phyloP scores from a whole-genome alignment of 257 asterid species.

The Scutellaria baicalensis region DNA sequence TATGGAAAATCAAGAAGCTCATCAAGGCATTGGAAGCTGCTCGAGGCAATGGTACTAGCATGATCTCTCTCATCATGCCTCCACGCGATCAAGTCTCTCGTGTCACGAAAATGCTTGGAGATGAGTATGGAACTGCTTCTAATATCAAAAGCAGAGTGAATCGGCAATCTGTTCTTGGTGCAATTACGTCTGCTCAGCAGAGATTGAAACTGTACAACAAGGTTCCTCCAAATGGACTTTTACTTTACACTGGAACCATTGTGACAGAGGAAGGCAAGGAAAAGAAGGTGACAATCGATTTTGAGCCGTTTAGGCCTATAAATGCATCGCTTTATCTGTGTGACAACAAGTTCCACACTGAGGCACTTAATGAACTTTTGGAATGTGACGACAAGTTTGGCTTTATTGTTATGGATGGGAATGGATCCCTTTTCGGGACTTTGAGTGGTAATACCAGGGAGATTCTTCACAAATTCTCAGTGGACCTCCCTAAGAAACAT shows the following conservation, averaged over 20 bases:
- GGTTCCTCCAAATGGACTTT: conserved; percentile 39
- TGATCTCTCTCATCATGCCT: conserved; percentile 43
- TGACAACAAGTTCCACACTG: neutral
- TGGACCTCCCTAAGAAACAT: conserved; percentile 42
- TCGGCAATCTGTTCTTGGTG: conserved; percentile 42
- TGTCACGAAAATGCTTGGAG: conserved; percentile 41
- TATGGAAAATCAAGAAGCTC: conserved; percentile 40
- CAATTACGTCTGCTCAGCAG: conserved; percentile 40
- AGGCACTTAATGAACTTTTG: neutral
- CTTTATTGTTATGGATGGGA: conserved; percentile 38
- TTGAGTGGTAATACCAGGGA: conserved; percentile 39
- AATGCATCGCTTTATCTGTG: neutral
- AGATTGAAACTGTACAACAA: conserved; percentile 33
- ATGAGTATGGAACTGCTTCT: conserved; percentile 41
- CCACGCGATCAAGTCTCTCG: conserved; percentile 38
- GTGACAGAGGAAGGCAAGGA: conserved; percentile 41
- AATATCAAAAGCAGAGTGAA: conserved; percentile 37
- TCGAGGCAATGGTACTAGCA: conserved; percentile 41
- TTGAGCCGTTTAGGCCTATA: neutral
- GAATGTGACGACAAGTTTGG: conserved; percentile 6
- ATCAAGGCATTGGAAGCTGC: conserved; percentile 37
- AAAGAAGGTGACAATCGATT: conserved; percentile 38
- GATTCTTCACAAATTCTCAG: conserved; percentile 33
- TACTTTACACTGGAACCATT: conserved; percentile 37
- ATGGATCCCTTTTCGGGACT: conserved; percentile 38